Evolutionary conservation across 2,329 filamentous ascomycete species (phyloP).

Genomic region (Aspergillus hiratsukae): DNA sequence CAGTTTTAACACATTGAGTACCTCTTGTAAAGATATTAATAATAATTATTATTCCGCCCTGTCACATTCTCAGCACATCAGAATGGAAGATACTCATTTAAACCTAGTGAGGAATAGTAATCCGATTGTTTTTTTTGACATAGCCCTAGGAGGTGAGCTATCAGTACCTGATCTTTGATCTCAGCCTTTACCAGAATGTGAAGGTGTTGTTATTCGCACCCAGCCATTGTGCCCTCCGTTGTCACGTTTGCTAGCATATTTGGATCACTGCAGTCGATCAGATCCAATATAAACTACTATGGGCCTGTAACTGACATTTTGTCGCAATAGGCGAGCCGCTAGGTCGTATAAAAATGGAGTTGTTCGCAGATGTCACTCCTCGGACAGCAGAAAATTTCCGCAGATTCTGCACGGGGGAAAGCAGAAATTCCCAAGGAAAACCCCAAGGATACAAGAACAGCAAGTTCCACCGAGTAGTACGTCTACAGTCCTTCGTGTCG

Average conservation of each 20-base stretch:
- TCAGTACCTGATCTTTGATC: background rate
- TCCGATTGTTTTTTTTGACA: constrained; percentile 48
- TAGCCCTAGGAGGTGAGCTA: constrained; percentile 44
- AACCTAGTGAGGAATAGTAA: constrained; percentile 20
- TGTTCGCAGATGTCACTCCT: constrained; percentile 79
- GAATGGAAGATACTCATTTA: background rate
- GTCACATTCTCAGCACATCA: background rate
- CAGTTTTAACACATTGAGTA: background rate
- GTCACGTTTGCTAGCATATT: background rate
- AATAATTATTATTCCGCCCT: background rate
- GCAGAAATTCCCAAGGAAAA: constrained; percentile 68
- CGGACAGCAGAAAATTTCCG: constrained; percentile 95
- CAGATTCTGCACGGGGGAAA: constrained; percentile 93
- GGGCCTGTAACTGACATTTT: background rate
- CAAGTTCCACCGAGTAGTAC: constrained; percentile 89
- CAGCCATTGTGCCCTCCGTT: background rate
- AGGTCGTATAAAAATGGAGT: constrained; percentile 82
- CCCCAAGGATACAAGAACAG: constrained; percentile 91
- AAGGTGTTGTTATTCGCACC: background rate
- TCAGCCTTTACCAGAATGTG: background rate
- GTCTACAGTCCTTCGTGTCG: constrained; percentile 29
- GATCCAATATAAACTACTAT: background rate
- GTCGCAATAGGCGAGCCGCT: constrained; percentile 66
- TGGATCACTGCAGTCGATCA: background rate
- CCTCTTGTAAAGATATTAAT: background rate